phyloP scores from a whole-genome alignment of 1,284 basidiomycete genomes.

The Sanguinoderma infundibulare region DNA sequence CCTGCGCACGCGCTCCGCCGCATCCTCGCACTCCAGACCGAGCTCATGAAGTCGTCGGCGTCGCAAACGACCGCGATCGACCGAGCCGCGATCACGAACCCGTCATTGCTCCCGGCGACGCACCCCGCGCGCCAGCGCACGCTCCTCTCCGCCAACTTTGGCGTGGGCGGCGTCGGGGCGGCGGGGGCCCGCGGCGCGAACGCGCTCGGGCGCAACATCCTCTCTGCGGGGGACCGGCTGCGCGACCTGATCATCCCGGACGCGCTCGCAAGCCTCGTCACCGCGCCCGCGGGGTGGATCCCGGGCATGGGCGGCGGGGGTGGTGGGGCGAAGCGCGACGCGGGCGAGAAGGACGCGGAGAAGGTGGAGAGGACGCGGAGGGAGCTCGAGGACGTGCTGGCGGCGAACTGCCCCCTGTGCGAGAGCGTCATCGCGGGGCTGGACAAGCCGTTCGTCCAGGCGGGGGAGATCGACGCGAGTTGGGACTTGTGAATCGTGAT shows the following conservation, averaged over 20 bases:
- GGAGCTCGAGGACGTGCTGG: slow-evolving; percentile 88
- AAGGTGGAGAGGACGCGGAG: slow-evolving; percentile 71
- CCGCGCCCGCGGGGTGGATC: slow-evolving; percentile 67
- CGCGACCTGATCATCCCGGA: slow-evolving; percentile 93
- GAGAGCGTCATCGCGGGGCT: slow-evolving; percentile 85
- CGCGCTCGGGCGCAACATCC: slow-evolving; percentile 77
- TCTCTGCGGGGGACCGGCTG: slow-evolving; percentile 87
- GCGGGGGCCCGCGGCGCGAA: slow-evolving; percentile 63
- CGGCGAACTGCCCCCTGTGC: slow-evolving; percentile 89
- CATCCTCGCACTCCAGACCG: slow-evolving; percentile 83
- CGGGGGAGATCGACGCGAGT: slow-evolving; percentile 81
- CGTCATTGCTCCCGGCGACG: slow-evolving; percentile 28
- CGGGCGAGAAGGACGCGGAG: slow-evolving; percentile 55
- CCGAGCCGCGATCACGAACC: slow-evolving; percentile 39
- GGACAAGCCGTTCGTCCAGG: slow-evolving; percentile 85
- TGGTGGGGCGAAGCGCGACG: slow-evolving; percentile 40
- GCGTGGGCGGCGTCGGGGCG: slow-evolving; percentile 51
- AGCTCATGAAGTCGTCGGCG: slow-evolving; percentile 64
- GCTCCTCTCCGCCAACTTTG: slow-evolving; percentile 76
- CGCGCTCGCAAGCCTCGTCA: slow-evolving; percentile 77
- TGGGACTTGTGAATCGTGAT: slow-evolving; percentile 70
- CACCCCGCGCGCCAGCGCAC: slow-evolving; percentile 57
- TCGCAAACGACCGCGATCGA: slow-evolving; percentile 34
- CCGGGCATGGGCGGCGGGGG: slow-evolving; percentile 57
- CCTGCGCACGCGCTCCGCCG: slow-evolving; percentile 81